Conservation (phyloP, 1,284 basidiomycete genomes). For the Ganoderma lingzhi region DNA sequence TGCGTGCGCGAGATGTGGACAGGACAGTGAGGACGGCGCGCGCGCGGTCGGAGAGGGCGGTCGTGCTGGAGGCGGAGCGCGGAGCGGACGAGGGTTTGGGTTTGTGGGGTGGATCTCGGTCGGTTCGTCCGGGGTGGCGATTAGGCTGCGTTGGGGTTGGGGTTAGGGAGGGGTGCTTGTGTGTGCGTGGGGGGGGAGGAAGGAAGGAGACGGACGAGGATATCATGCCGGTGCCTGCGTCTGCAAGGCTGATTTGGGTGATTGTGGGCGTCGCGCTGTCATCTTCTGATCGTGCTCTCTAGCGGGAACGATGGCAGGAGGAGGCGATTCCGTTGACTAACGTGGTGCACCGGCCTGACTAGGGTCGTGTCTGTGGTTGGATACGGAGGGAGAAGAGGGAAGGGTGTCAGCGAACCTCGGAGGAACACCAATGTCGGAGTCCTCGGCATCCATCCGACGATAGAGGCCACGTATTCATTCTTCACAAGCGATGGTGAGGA, state of each 20-base stretch:
- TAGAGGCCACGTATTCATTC: constrained; percentile 73
- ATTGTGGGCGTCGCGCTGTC: constrained; percentile 62
- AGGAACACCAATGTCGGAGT: not conserved
- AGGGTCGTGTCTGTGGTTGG: constrained; percentile 8
- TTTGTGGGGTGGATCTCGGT: constrained; percentile 90
- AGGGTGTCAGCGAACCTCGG: constrained; percentile 6
- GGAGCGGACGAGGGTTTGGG: constrained; percentile 47
- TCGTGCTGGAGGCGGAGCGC: constrained; percentile 5
- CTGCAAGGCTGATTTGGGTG: constrained; percentile 77
- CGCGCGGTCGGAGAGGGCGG: constrained; percentile 41
- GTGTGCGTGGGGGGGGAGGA: no score
- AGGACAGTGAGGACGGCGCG: constrained; percentile 60
- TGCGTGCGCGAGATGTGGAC: constrained; percentile 61
- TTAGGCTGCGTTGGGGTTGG: constrained; percentile 55
- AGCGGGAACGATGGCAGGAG: constrained; percentile 74
- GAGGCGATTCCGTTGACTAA: constrained; percentile 83
- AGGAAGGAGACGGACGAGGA: constrained; percentile 63
- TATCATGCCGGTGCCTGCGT: constrained; percentile 78
- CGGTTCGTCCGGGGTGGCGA: constrained; percentile 85
- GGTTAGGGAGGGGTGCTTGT: not conserved
- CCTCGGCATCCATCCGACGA: constrained; percentile 69
- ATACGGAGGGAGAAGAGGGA: not conserved
- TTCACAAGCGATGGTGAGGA: constrained; percentile 70
- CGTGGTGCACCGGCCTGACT: constrained; percentile 68
- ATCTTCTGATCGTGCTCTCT: constrained; percentile 62